Conservation (phyloP, 2,329 filamentous ascomycete species). For the Sarocladiaceae sp. region DNA sequence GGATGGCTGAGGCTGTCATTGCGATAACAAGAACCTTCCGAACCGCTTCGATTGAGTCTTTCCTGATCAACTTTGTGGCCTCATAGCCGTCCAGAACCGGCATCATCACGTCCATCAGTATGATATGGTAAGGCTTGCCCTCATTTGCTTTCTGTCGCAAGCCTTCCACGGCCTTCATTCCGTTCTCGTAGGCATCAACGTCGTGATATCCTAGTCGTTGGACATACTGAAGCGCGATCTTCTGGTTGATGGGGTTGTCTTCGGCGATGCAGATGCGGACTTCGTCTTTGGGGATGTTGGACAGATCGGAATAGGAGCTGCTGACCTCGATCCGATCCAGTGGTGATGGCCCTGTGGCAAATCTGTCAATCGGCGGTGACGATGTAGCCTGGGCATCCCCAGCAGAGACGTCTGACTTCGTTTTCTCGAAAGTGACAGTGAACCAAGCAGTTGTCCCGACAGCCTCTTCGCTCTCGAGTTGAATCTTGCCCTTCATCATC, state of each 20-base stretch:
- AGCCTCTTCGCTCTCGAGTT: slow-evolving; percentile 69
- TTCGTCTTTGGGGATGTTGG: slow-evolving; percentile 66
- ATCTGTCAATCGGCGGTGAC: slow-evolving; percentile 29
- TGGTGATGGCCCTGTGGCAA: slow-evolving; percentile 13
- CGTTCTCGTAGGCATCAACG: slow-evolving; percentile 86
- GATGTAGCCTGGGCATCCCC: slow-evolving; percentile 43
- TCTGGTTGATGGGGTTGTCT: slow-evolving; percentile 91
- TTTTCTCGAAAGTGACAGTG: slow-evolving; percentile 79
- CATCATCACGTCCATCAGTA: slow-evolving; percentile 97
- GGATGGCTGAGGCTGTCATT: slow-evolving; percentile 93
- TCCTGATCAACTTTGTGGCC: slow-evolving; percentile 75
- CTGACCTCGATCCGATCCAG: slow-evolving; percentile 10
- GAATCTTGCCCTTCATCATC: slow-evolving; percentile 82
- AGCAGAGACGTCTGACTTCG: slow-evolving; percentile 52
- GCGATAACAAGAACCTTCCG: slow-evolving; percentile 86
- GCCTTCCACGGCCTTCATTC: slow-evolving; percentile 79
- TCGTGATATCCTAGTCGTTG: slow-evolving; percentile 73
- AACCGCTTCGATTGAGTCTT: slow-evolving; percentile 69
- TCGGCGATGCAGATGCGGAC: slow-evolving; percentile 89
- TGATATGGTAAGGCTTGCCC: slow-evolving; percentile 75
- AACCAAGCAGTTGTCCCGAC: slow-evolving; percentile 71
- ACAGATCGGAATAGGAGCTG: slow-evolving; percentile 57
- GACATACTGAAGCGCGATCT: slow-evolving; percentile 88
- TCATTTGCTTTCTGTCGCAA: slow-evolving; percentile 66
- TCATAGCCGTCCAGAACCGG: slow-evolving; percentile 89